These are phyloP conservation scores for Brachypodium distachyon DNA, from an alignment of 202 grass and related monocot genomes.

Conservation along the genomic window DNA sequence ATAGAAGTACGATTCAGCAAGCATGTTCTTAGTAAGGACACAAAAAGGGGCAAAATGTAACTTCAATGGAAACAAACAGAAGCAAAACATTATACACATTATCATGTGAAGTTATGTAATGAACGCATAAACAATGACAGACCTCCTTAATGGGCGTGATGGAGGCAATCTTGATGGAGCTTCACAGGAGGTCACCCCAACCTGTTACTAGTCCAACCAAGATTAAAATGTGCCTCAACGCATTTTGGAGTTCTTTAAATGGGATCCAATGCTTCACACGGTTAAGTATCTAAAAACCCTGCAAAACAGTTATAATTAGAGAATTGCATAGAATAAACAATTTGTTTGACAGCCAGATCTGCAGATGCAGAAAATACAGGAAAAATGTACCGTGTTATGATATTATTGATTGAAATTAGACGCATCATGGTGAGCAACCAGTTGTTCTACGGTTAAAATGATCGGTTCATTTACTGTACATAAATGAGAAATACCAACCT, in stretches of 20 bases:
- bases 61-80: not conserved
- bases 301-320: slow-evolving; percentile 59
- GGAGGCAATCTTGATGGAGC: slow-evolving; percentile 84
- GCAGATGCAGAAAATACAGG: not conserved
- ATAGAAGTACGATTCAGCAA: not conserved
- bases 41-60: not conserved
- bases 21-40: not conserved
- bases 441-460: not conserved
- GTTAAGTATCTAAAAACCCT: slow-evolving; percentile 34
- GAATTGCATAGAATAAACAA: not conserved
- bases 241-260: slow-evolving; percentile 98
- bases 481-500: slow-evolving; percentile 40
- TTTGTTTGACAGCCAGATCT: not conserved
- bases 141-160: slow-evolving; percentile 59
- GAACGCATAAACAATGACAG: slow-evolving; percentile 1
- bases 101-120: not conserved
- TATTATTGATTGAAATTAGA: not conserved
- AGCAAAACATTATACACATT: not conserved
- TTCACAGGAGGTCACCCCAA: slow-evolving; percentile 96
- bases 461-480: not conserved
- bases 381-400: not conserved
- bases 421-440: not conserved
- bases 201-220: slow-evolving; percentile 97
- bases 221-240: slow-evolving; percentile 42
- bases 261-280: slow-evolving; percentile 99